These are phyloP conservation scores for Candida arabinofermentans DNA, from an alignment of 805 yeast species.

Conservation along the genomic window DNA sequence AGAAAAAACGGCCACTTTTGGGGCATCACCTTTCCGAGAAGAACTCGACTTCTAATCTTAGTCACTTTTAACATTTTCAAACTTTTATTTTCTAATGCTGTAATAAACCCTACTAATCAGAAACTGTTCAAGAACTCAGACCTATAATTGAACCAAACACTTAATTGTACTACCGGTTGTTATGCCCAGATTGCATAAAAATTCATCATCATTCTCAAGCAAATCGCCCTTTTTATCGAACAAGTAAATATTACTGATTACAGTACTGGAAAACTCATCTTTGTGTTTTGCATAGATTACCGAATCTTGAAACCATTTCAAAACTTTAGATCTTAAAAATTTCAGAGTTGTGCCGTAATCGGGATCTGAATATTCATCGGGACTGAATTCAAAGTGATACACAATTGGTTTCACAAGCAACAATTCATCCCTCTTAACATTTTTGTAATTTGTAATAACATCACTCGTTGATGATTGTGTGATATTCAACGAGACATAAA, in stretches of 20 bases:
- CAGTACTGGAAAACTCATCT: slow-evolving; percentile 8
- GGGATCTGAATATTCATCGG: slow-evolving; percentile 72
- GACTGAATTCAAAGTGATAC: slow-evolving; percentile 75
- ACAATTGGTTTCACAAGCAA: slow-evolving; percentile 36
- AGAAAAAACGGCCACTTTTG: background rate
- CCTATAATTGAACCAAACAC: slow-evolving; percentile 28
- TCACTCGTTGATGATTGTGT: slow-evolving; percentile 10
- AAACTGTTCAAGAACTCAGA: no score
- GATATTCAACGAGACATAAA: slow-evolving; percentile 51
- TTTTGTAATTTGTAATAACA: background rate
- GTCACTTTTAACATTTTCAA: no score
- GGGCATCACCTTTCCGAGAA: background rate
- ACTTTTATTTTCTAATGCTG: no score
- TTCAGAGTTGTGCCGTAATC: slow-evolving; percentile 68
- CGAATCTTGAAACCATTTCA: slow-evolving; percentile 49
- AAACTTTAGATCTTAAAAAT: slow-evolving; percentile 54
- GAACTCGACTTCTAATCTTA: background rate
- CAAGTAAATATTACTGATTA: slow-evolving; percentile 31
- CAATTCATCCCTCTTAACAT: slow-evolving; percentile 9
- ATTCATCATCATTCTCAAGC: slow-evolving; percentile 38
- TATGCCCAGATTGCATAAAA: slow-evolving; percentile 47
- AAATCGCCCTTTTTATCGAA: slow-evolving; percentile 31
- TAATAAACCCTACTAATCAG: no score
- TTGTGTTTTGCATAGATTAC: slow-evolving; percentile 24
- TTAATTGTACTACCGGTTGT: slow-evolving; percentile 47